Percentiles rank a stretch among this genome's conserved stretches.
Conservation (phyloP, 2,329 filamentous ascomycete species). For the Chaetomium sp. region DNA sequence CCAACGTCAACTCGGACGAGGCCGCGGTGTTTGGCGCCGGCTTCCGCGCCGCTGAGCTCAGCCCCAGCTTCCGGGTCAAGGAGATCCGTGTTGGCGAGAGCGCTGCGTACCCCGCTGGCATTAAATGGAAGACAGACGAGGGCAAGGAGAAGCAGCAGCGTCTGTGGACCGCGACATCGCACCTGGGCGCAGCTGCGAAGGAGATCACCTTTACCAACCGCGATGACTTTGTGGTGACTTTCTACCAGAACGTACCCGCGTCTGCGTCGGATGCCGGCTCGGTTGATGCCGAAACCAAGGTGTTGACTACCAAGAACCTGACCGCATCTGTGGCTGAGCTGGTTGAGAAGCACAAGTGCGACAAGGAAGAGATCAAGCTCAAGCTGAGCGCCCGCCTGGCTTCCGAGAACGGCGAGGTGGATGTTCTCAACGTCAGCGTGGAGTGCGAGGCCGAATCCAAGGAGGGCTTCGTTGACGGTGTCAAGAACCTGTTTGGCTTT, state of each 20-base stretch:
- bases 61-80: slow-evolving; percentile 94
- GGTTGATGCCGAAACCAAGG: slow-evolving; percentile 51
- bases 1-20: slow-evolving; percentile 95
- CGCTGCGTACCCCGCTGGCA: slow-evolving; percentile 63
- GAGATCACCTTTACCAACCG: slow-evolving; percentile 77
- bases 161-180: slow-evolving; percentile 73
- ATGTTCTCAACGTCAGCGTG: slow-evolving; percentile 66
- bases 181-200: slow-evolving; percentile 69
- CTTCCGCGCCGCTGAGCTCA: slow-evolving; percentile 87
- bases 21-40: slow-evolving; percentile 92
- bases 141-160: slow-evolving; percentile 70
- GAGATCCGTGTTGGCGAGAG: slow-evolving; percentile 83
- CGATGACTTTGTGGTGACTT: slow-evolving; percentile 71
- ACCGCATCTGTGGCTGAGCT: slow-evolving; percentile 75
- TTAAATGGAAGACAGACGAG: slow-evolving; percentile 66
- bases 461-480: slow-evolving; percentile 80
- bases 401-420: slow-evolving; percentile 69
- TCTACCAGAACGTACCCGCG: slow-evolving; percentile 65
- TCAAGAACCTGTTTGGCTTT: slow-evolving; percentile 94
- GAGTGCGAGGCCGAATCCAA: slow-evolving; percentile 81
- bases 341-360: slow-evolving; percentile 71
- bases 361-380: slow-evolving; percentile 68
- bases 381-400: slow-evolving; percentile 71
- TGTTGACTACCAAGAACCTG: slow-evolving; percentile 74
- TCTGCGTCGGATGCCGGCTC: slow-evolving; percentile 32